Evolutionary conservation across 352 stramenopile genomes (phyloP).

Genomic region (Phytopythium kandeliae): DNA sequence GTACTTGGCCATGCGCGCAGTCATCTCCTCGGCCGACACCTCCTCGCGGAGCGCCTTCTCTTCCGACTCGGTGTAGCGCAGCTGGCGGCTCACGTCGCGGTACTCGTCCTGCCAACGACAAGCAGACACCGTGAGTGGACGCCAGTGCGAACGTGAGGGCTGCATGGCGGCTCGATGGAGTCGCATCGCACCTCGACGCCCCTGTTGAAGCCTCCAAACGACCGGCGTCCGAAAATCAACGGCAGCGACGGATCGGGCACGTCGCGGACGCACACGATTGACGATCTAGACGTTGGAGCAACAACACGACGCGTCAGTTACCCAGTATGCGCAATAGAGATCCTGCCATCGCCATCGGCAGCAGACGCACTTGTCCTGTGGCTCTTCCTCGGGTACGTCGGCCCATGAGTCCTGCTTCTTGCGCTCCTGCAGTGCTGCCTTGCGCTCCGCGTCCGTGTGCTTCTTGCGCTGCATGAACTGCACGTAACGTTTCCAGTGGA

Average conservation of each 20-base stretch:
- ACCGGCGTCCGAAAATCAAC: slow-evolving; percentile 71
- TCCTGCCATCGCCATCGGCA: not conserved
- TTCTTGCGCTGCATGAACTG: slow-evolving; percentile 88
- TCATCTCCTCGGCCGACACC: slow-evolving; percentile 80
- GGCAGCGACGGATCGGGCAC: slow-evolving; percentile 68
- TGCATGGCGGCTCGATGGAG: too few relatives aligned
- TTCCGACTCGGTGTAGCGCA: slow-evolving; percentile 55
- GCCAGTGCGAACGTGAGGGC: too few relatives aligned
- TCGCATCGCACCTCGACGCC: slow-evolving; percentile 69
- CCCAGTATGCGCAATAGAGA: not conserved
- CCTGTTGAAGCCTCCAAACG: slow-evolving; percentile 81
- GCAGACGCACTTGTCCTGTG: slow-evolving; percentile 10
- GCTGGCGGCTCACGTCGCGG: slow-evolving; percentile 45
- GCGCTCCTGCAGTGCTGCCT: slow-evolving; percentile 41
- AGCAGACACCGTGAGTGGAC: too few relatives aligned
- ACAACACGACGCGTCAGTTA: slow-evolving; percentile 1
- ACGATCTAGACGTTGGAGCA: slow-evolving; percentile 7
- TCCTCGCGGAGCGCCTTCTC: slow-evolving; percentile 74
- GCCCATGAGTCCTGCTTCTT: slow-evolving; percentile 63
- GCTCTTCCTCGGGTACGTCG: slow-evolving; percentile 21
- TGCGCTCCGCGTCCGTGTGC: slow-evolving; percentile 44
- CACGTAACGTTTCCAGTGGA: not conserved
- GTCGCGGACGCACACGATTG: slow-evolving; percentile 47
- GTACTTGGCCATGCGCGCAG: slow-evolving; percentile 80
- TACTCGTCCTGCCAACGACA: slow-evolving; percentile 49